phyloP scores from a whole-genome alignment of 176 grass and related monocot species.

The Bonia amplexicaulis region DNA sequence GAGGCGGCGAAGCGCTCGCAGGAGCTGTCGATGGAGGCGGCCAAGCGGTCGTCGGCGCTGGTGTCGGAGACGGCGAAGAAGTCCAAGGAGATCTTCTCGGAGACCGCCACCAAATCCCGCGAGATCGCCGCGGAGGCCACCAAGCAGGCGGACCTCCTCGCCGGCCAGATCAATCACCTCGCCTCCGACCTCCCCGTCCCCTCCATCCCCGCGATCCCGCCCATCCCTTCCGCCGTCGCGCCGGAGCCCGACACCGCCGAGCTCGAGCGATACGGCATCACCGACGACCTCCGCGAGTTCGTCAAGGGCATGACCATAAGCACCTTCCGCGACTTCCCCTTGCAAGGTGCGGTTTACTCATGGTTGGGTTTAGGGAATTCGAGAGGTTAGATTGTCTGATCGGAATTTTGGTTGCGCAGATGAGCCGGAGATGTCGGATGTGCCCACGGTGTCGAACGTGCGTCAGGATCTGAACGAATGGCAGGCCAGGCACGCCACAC shows the following conservation, averaged over 20 bases:
- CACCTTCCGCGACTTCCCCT: constrained; percentile 91
- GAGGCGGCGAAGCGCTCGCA: constrained; percentile 92
- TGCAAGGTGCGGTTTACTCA: constrained; percentile 57
- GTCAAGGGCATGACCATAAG: constrained; percentile 84
- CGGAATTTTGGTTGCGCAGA: constrained; percentile 36
- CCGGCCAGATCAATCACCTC: constrained; percentile 92
- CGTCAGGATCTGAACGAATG: constrained; percentile 98
- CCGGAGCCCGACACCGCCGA: constrained; percentile 37
- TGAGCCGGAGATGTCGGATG: constrained; percentile 62
- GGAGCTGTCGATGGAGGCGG: constrained; percentile 84
- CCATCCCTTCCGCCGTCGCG: constrained; percentile 24
- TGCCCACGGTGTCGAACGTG: constrained; percentile 86
- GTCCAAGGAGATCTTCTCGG: constrained; percentile 81
- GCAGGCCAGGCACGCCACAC: constrained; percentile 84
- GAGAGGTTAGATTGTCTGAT: not conserved
- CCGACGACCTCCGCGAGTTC: constrained; percentile 88
- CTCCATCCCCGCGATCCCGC: constrained; percentile 51
- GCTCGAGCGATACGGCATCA: constrained; percentile 68
- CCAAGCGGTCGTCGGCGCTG: constrained; percentile 73
- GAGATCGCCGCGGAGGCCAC: constrained; percentile 89
- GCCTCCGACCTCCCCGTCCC: constrained; percentile 69
- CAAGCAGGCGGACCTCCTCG: constrained; percentile 90
- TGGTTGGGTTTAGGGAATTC: constrained; percentile 25
- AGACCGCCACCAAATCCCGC: constrained; percentile 77
- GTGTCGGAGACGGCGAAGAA: constrained; percentile 76